These are phyloP conservation scores for Trichophyton mentagrophytes DNA, from an alignment of 2,329 filamentous ascomycete genomes.

Conservation along the genomic window DNA sequence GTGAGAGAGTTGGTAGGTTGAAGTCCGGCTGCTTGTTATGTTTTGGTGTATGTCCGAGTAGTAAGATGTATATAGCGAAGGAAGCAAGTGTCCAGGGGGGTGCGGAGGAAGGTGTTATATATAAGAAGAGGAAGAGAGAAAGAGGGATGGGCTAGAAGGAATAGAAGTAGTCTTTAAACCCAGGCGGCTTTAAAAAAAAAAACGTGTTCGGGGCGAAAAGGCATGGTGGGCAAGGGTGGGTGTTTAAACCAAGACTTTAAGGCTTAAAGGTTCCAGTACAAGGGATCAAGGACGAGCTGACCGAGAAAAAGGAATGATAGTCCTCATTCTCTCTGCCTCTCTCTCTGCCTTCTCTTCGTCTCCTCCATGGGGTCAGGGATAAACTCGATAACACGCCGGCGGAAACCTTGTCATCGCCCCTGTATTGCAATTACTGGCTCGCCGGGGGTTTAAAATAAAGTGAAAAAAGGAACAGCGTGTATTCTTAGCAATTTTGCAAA, in stretches of 20 bases:
- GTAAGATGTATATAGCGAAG: too few relatives aligned
- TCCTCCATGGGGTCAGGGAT: neutral
- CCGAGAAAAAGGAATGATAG: neutral
- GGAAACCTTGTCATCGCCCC: neutral
- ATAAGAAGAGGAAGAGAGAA: neutral
- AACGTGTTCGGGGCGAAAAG: neutral
- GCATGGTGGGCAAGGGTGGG: slow-evolving; percentile 1
- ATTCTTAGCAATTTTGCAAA: slow-evolving; percentile 4
- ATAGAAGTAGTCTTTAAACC: neutral
- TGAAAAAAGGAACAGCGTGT: neutral
- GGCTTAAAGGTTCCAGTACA: slow-evolving; percentile 6
- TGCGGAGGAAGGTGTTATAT: neutral
- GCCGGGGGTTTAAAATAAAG: neutral
- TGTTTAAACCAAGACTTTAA: slow-evolving; percentile 1
- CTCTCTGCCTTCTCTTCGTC: neutral
- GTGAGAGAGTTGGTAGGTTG: neutral
- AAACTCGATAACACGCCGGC: neutral
- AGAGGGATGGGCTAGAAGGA: neutral
- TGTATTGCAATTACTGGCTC: slow-evolving; percentile 1
- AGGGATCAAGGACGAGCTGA: slow-evolving; percentile 6
- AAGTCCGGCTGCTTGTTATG: too few relatives aligned
- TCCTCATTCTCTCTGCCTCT: neutral
- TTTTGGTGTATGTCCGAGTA: too few relatives aligned
- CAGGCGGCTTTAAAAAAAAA: slow-evolving; percentile 1
- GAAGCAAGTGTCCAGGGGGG: neutral